phyloP scores from a whole-genome alignment of 768 basidiomycete genomes.

The Mrakia blollopis region DNA sequence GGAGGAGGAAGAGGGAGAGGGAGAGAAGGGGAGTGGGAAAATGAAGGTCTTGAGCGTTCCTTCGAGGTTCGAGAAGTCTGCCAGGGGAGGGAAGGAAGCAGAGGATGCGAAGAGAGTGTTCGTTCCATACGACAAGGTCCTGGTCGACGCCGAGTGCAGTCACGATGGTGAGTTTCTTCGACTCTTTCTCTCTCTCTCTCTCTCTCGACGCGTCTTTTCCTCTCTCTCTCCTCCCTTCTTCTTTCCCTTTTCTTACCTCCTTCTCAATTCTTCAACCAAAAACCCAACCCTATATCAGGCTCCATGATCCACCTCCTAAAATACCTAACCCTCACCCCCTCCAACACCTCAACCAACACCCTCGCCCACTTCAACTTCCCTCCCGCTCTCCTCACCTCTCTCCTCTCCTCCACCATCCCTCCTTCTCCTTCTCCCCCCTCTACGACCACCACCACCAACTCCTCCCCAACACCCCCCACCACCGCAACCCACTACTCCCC shows the following conservation, averaged over 20 bases:
- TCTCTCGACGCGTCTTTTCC: not conserved
- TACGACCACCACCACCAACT: too few species aligned
- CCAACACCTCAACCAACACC: not conserved
- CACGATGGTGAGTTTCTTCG: slow-evolving; percentile 19
- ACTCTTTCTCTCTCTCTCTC: not conserved
- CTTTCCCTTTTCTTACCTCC: too few species aligned
- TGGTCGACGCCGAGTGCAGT: slow-evolving; percentile 32
- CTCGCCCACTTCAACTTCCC: slow-evolving; percentile 6
- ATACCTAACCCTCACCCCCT: slow-evolving; percentile 10
- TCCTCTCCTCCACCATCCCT: not conserved
- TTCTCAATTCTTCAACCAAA: too few species aligned
- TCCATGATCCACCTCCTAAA: slow-evolving; percentile 24
- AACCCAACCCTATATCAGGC: too few species aligned
- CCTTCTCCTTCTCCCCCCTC: not conserved
- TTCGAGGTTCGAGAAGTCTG: slow-evolving; percentile 8
- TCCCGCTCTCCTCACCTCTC: slow-evolving; percentile 9
- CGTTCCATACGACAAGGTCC: slow-evolving; percentile 31
- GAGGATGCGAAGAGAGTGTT: not conserved
- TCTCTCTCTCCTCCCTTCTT: not conserved
- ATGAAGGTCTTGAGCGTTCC: not conserved
- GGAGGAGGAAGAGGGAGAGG: not conserved
- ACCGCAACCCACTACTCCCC: not conserved
- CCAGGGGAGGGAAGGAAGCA: not conserved
- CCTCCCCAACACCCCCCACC: not conserved
- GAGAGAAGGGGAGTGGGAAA: not conserved